Evolutionary conservation across 768 basidiomycete species (phyloP), one percentile per base, ranked within the genome.

Genomic region (Mycena chlorophos): DNA sequence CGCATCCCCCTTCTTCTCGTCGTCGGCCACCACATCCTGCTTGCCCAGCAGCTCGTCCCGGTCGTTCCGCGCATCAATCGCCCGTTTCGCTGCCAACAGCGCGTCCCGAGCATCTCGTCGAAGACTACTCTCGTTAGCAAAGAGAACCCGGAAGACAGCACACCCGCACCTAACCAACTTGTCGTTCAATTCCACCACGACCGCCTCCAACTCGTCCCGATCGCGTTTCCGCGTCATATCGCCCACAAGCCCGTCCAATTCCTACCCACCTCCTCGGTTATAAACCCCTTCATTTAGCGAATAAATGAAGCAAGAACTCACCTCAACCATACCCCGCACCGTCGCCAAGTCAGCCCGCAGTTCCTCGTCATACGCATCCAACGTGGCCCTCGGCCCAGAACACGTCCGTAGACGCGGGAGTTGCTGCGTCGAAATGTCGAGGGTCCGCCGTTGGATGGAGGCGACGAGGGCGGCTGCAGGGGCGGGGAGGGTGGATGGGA

Each of bases 331-430:
- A 34, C 77, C 75, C 5, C 77, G 74, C 20, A 89, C 77, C 0
- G 72, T 65, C 31, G 86, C 85, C 17, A 93, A 71, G 65, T 94
- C 93, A 51, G 88, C 87, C 27, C 91, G 76, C 55, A 94, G 69
- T 65, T 93, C 91, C 3, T 83, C 83, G 1, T 85, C 84, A 51
- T 88, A 76, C 46, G 83, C 80, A 65, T 93, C 87, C 63, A 96
- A 94, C 2, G 82, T 65, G 0, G 78, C 68, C 10, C 90, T 73
- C 1, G 93, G 87, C 0, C 89, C 91, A 8, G 70, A 74, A 68
- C 90, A 95, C 49, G 74, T 65, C 8, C 79, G 76, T 48, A 97
- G 75, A 2, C 88, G 82, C 1, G 92, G 89, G 29, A 97, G 78
- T 68, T 93, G 89, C 62, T 84, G 85, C 12, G 84, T 75, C 3